Evolutionary conservation across 1,284 basidiomycete genomes (phyloP).

Genomic region (Termitomyces sp.): DNA sequence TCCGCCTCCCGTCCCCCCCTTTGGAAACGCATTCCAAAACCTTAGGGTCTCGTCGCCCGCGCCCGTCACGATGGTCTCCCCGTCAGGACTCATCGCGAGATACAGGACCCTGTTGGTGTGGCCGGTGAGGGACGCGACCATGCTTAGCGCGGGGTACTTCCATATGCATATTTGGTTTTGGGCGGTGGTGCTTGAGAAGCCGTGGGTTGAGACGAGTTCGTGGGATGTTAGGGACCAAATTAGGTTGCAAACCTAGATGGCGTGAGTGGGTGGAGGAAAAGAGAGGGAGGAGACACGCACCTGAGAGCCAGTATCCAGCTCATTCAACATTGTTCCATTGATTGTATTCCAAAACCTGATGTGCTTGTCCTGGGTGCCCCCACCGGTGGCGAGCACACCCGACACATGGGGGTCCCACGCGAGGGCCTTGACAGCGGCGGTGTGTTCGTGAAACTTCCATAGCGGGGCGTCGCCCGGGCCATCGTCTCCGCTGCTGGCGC

Average conservation of each 20-base stretch:
- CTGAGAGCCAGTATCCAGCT: constrained; percentile 91
- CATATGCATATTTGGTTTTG: constrained; percentile 99
- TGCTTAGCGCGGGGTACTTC: constrained; percentile 91
- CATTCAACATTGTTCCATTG: constrained; percentile 79
- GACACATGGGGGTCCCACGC: constrained; percentile 97
- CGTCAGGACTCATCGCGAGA: constrained; percentile 94
- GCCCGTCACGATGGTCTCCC: constrained; percentile 96
- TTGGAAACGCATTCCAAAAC: constrained; percentile 95
- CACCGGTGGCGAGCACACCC: constrained; percentile 92
- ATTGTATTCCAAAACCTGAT: constrained; percentile 97
- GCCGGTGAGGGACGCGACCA: constrained; percentile 92
- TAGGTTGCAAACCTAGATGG: constrained; percentile 85
- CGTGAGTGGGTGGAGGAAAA: neutral
- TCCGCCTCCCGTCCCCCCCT: constrained; percentile 36
- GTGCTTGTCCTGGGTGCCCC: constrained; percentile 96
- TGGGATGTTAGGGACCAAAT: constrained; percentile 96
- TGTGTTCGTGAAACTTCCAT: constrained; percentile 95
- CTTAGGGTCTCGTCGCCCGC: constrained; percentile 96
- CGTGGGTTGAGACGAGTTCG: constrained; percentile 96
- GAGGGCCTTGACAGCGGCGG: constrained; percentile 95
- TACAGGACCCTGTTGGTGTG: constrained; percentile 95
- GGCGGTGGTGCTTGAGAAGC: constrained; percentile 88
- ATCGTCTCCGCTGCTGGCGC: constrained; percentile 29
- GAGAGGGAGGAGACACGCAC: constrained; percentile 37
- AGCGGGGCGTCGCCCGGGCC: constrained; percentile 54